Evolutionary conservation across 805 yeast species (phyloP), one percentile per base, ranked within the genome.

Genomic region (Candida qinlingensis): DNA sequence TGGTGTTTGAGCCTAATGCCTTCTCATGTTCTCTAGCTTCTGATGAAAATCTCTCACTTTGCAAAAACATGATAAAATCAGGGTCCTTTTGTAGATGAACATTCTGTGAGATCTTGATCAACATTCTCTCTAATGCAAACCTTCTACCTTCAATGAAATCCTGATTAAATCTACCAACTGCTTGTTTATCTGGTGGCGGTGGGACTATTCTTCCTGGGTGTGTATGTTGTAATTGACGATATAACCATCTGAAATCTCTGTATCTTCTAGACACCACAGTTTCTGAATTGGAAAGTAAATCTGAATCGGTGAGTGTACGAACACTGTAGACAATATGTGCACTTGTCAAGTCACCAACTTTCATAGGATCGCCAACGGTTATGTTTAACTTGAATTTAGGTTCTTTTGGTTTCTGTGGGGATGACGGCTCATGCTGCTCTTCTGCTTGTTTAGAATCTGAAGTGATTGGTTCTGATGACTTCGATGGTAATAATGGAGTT

Each of bases 121-220:
- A 74, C 99, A 94, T 94, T 57, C 75, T 81, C 62, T 92, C 97
- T 61, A 94, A 73, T 5, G 92, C 87, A 27, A 83, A 71, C 49
- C 97, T 74, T 65, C 98, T 78, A 54, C 81, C 81, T 65, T 94
- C 97, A 45, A 94, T 81, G 58, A 94, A 91, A 57, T 84, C 90
- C 56, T 88, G 88, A 58, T 89, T 89, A 67, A 94, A 90, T 53
- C 97, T 76, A 5, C 98, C 97, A 47, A 91, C 84, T 7, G 86
- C 85, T 53, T 95, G 96, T 65, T 94, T 96, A 51, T 87, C 96
- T 0, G 97, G 91, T 4, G 98, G 97, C 1, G 98, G 96, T 1
- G 99, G 98, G 27, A 94, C 82, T 36, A 94, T 83, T 50, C 76
- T 74, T 1, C 99, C 99, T 35, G 96, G 96, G 61, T 94, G 90